Conservation (phyloP, 2,329 filamentous ascomycete genomes). For the Aureobasidium namibiae region DNA sequence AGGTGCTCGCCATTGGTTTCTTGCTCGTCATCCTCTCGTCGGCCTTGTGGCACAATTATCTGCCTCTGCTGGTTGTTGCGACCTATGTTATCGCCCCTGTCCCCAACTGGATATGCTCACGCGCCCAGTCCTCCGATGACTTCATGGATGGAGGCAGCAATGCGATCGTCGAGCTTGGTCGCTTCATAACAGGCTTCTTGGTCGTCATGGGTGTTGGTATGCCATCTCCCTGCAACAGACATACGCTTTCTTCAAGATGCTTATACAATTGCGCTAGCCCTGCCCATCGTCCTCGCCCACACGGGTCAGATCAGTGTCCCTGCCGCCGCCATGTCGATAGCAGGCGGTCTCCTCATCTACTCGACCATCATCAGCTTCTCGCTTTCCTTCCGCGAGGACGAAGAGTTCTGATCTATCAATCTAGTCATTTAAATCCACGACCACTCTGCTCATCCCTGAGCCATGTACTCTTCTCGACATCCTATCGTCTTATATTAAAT, state of each 20-base stretch:
- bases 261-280: constrained; percentile 47
- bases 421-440: constrained; percentile 32
- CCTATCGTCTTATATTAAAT: not conserved
- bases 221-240: constrained; percentile 30
- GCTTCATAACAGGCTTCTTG: constrained; percentile 90
- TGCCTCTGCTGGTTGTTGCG: constrained; percentile 87
- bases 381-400: constrained; percentile 97
- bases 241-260: not conserved
- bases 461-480: not conserved
- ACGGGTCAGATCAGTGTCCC: constrained; percentile 71
- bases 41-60: constrained; percentile 90
- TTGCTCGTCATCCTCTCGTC: constrained; percentile 97
- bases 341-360: constrained; percentile 90
- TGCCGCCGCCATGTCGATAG: constrained; percentile 91
- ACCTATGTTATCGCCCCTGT: constrained; percentile 91
- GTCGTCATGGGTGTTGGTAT: constrained; percentile 95
- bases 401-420: constrained; percentile 64
- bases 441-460: constrained; percentile 1
- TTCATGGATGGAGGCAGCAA: constrained; percentile 81
- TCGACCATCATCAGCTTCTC: constrained; percentile 96
- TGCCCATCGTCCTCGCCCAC: constrained; percentile 83
- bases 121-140: constrained; percentile 87
- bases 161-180: constrained; percentile 82
- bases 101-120: constrained; percentile 91
- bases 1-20: constrained; percentile 95